These are phyloP conservation scores for Neoscytalidium dimidiatum DNA, from an alignment of 2,329 filamentous ascomycete genomes.

Conservation along the genomic window DNA sequence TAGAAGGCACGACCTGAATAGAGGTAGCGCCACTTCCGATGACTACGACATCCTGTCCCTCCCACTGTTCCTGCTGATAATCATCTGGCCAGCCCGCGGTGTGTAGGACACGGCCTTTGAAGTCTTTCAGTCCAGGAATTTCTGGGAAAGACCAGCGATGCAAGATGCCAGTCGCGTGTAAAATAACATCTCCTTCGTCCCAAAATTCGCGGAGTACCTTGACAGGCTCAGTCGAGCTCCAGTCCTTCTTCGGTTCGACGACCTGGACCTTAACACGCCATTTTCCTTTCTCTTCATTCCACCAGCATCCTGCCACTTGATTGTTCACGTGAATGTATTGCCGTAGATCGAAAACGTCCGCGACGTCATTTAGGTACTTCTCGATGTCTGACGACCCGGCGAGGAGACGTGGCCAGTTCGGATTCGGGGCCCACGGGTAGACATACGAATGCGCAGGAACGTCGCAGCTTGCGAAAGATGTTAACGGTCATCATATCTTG, in stretches of 20 bases:
- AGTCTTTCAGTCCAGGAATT: neutral
- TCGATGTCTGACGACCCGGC: neutral
- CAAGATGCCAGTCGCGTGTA: neutral
- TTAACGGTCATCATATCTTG: neutral
- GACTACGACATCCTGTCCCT: neutral
- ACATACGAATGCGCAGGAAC: neutral
- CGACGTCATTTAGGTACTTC: neutral
- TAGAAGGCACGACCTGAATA: neutral
- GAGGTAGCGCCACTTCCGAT: neutral
- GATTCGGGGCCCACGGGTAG: neutral
- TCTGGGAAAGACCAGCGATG: neutral
- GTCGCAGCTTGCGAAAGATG: neutral
- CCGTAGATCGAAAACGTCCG: neutral
- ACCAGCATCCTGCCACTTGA: neutral
- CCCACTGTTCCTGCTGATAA: neutral
- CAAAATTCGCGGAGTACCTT: neutral
- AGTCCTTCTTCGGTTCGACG: neutral
- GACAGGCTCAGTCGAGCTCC: neutral
- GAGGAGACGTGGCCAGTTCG: neutral
- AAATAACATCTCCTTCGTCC: neutral
- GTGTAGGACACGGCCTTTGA: neutral
- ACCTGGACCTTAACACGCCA: neutral
- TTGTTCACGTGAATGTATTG: neutral
- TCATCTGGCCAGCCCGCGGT: neutral
- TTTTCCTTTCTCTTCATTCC: neutral